A percentile compares a stretch with the other conserved stretches of the same genome.
phyloP scores from a whole-genome alignment of 257 asterid species.

The Rhazya stricta region DNA sequence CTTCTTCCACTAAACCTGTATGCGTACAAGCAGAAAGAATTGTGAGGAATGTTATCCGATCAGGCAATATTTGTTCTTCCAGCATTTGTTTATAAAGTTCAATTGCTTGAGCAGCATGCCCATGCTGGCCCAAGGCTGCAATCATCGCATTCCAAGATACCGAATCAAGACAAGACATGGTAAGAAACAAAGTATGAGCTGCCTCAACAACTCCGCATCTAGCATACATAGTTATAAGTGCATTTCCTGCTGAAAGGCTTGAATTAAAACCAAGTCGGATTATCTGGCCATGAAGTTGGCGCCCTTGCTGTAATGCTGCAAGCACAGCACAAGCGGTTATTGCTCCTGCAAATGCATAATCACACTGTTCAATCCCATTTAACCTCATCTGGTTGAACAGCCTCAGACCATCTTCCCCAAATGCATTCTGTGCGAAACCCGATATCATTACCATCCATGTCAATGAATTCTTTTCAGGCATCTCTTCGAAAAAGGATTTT shows the following conservation, averaged over 20 bases:
- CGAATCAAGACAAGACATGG: slow-evolving; percentile 54
- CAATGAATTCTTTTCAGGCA: slow-evolving; percentile 39
- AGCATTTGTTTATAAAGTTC: slow-evolving; percentile 52
- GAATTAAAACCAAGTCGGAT: slow-evolving; percentile 52
- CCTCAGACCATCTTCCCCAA: slow-evolving; percentile 59
- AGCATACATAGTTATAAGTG: slow-evolving; percentile 62
- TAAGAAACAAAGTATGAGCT: slow-evolving; percentile 38
- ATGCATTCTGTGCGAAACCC: slow-evolving; percentile 58
- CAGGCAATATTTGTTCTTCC: slow-evolving; percentile 54
- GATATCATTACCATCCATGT: slow-evolving; percentile 69
- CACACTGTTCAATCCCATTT: slow-evolving; percentile 53
- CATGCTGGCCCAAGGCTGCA: slow-evolving; percentile 70
- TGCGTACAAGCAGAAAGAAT: slow-evolving; percentile 71
- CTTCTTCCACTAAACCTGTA: slow-evolving; percentile 60
- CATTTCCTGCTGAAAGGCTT: slow-evolving; percentile 72
- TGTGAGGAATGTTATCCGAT: slow-evolving; percentile 59
- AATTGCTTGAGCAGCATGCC: slow-evolving; percentile 50
- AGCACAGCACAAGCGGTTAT: slow-evolving; percentile 65
- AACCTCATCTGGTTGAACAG: slow-evolving; percentile 56
- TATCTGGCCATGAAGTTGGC: slow-evolving; percentile 68
- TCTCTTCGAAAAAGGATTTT: slow-evolving; percentile 40
- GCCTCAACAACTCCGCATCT: slow-evolving; percentile 62
- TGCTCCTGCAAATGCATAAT: slow-evolving; percentile 68
- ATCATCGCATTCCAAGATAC: slow-evolving; percentile 81
- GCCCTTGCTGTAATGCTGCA: slow-evolving; percentile 62